Conservation (phyloP, 768 basidiomycete genomes). For the Podaxis sp. region DNA sequence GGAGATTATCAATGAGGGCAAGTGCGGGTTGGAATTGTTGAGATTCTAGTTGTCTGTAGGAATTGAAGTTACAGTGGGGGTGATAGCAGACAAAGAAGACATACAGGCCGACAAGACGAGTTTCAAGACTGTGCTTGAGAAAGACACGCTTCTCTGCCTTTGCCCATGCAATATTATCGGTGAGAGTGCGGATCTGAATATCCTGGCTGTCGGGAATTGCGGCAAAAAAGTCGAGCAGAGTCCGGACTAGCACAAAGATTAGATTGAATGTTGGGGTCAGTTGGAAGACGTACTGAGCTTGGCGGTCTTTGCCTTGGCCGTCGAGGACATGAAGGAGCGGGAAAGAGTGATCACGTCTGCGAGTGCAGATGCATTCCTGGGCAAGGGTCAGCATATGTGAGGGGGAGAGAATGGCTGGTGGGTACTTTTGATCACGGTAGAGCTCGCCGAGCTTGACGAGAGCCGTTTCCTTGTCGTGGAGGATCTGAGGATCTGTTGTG, state of each 20-base stretch:
- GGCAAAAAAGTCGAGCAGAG: constrained; percentile 86
- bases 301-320: constrained; percentile 95
- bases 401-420: constrained; percentile 11
- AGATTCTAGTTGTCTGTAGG: constrained; percentile 64
- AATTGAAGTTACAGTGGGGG: constrained; percentile 1
- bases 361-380: constrained; percentile 78
- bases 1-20: constrained; percentile 75
- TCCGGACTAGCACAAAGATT: constrained; percentile 59
- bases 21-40: constrained; percentile 77
- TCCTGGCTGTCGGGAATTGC: constrained; percentile 69
- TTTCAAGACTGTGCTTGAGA: constrained; percentile 90
- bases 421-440: constrained; percentile 81
- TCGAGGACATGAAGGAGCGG: constrained; percentile 84
- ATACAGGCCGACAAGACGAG: constrained; percentile 74
- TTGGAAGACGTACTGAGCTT: constrained; percentile 69
- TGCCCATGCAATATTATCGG: constrained; percentile 92
- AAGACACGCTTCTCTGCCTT: constrained; percentile 91
- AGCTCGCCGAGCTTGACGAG: constrained; percentile 83
- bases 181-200: constrained; percentile 80
- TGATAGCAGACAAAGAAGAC: constrained; percentile 11
- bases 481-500: constrained; percentile 34
- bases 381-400: background rate
- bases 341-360: constrained; percentile 84
- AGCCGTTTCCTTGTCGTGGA: constrained; percentile 82
- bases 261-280: background rate